Evolutionary conservation across 2,329 filamentous ascomycete genomes (phyloP), one percentile per base, ranked within the genome.

Genomic region (Cladophialophora psammophila): DNA sequence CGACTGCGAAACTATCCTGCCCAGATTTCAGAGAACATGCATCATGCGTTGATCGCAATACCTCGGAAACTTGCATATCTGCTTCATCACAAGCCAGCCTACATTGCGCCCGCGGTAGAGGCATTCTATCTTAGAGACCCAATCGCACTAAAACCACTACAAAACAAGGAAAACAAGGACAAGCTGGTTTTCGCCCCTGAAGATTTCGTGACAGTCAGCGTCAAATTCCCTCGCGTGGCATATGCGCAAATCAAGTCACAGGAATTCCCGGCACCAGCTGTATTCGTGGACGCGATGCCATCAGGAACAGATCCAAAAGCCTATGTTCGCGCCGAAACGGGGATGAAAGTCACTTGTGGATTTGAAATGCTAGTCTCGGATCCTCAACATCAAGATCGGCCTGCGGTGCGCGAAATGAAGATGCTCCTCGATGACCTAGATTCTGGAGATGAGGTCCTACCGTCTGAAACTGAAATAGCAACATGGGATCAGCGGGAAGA

Each of bases 191-290:
- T 99, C 73, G 85, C 88, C 2, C 93, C 93, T 0, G 79, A 85
- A 54, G 94, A 98, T 75, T 86, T 96, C 45, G 90, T 97, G 9
- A 90, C 88, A 0, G 82, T 92, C 34, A 94, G 91, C 73, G 87
- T 92, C 35, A 89, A 86, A 53, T 97, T 98, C 77, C 97, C 93
- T 3, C 93, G 90, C 76, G 90, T 96, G 0, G 87, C 96, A 2
- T 99, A 92, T 76, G 95, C 96, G 5, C 95, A 99, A 76, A 80
- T 99, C 7, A 91, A 90, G 67, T 93, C 92, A 15, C 95, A 99
- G 76, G 86, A 90, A 31, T 97, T 97, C 73, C 81, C 81, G 58
- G 82, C 88, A 0, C 84, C 91, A 0, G 88, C 88, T 2, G 81
- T 83, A 3, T 89, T 86, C 82, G 77, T 79, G 4, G 78, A 76